These are phyloP conservation scores for Boehmeria nivea DNA, from an alignment of 306 rosid species.

Conservation along the genomic window DNA sequence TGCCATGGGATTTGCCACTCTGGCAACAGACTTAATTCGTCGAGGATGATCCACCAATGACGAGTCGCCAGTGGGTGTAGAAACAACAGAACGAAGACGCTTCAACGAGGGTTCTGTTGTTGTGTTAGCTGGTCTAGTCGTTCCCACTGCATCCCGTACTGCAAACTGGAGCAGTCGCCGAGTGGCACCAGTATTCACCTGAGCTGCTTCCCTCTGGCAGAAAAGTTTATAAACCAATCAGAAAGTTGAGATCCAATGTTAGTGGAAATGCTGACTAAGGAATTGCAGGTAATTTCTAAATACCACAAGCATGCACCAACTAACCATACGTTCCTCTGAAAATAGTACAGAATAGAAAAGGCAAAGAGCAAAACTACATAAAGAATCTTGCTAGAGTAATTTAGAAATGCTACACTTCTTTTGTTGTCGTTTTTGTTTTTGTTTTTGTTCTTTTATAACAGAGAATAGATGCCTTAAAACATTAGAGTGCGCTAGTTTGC, in stretches of 20 bases:
- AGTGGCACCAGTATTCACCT: conserved; percentile 58
- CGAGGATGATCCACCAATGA: conserved; percentile 47
- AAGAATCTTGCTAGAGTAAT: too few species aligned
- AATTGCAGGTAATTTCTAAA: neutral
- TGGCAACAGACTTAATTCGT: conserved; percentile 42
- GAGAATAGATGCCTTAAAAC: neutral
- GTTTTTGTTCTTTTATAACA: too few species aligned
- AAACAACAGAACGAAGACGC: conserved; percentile 92
- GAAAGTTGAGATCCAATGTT: conserved; percentile 11
- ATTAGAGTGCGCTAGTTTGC: neutral
- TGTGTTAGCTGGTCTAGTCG: conserved; percentile 43
- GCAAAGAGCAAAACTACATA: too few species aligned
- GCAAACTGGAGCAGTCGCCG: conserved; percentile 86
- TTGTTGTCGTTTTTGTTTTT: too few species aligned
- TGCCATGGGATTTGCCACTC: conserved; percentile 74
- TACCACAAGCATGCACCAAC: neutral
- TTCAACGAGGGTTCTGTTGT: conserved; percentile 56
- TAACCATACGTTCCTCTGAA: too few species aligned
- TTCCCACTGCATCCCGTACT: conserved; percentile 80
- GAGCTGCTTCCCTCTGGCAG: conserved; percentile 61
- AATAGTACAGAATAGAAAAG: too few species aligned
- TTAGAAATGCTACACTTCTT: too few species aligned
- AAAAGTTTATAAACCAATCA: conserved; percentile 25
- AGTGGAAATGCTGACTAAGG: neutral
- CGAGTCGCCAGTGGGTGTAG: conserved; percentile 55